Percentiles rank a stretch among this genome's conserved stretches.
Conservation (phyloP, 768 basidiomycete species). For the Russula earlei region DNA sequence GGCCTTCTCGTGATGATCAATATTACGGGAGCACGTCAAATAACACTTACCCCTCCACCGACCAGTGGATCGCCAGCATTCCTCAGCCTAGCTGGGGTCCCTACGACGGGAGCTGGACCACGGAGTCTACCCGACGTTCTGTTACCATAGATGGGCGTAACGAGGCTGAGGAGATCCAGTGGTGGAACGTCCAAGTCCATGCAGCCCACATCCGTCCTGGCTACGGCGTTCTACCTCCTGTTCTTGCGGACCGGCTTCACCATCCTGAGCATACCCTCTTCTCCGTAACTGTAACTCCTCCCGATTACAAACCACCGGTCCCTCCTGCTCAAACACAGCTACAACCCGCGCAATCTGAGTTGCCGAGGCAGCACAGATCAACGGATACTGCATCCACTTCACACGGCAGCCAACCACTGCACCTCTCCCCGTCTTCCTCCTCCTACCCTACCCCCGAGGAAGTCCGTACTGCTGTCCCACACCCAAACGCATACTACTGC, state of each 20-base stretch:
- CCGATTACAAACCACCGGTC: slow-evolving; percentile 25
- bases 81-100: slow-evolving; percentile 6
- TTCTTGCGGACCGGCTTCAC: slow-evolving; percentile 59
- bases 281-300: slow-evolving; percentile 40
- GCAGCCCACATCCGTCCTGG: slow-evolving; percentile 48
- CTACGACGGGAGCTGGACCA: slow-evolving; percentile 11
- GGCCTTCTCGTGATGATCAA: slow-evolving; percentile 4
- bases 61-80: slow-evolving; percentile 14
- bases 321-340: slow-evolving; percentile 24
- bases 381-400: slow-evolving; percentile 1
- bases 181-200: slow-evolving; percentile 55
- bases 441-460: slow-evolving; percentile 49
- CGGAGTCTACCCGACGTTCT: slow-evolving; percentile 23
- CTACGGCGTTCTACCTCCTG: slow-evolving; percentile 57
- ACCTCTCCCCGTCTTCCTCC: slow-evolving; percentile 21
- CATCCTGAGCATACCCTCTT: slow-evolving; percentile 64
- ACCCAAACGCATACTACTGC: slow-evolving; percentile 78
- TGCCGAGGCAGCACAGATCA: neutral
- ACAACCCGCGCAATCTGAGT: slow-evolving; percentile 10
- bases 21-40: slow-evolving; percentile 7
- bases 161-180: slow-evolving; percentile 49
- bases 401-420: slow-evolving; percentile 17
- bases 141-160: slow-evolving; percentile 51
- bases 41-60: slow-evolving; percentile 1
- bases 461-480: slow-evolving; percentile 60